Evolutionary conservation across 257 asterid species (phyloP), one percentile per base, ranked within the genome.

Genomic region (Paraleonurus japonicus): DNA sequence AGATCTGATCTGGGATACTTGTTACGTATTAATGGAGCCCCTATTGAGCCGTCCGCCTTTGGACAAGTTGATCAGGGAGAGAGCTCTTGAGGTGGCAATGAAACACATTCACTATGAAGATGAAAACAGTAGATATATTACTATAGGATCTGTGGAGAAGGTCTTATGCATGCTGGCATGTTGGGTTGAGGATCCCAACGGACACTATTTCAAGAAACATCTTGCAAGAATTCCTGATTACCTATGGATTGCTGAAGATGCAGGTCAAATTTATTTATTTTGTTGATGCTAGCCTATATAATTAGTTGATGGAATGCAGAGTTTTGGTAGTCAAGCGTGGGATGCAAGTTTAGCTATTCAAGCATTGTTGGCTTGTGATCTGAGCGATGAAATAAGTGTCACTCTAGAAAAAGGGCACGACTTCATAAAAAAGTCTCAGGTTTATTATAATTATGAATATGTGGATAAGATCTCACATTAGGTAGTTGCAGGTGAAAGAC

Each of bases 31-130:
- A 23, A 62, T 81, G 1, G 87, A 87, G 87, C 93, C 88, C 33
- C 62, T 83, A 4, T 72, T 87, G 77, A 79, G 84, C 62, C 85
- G 88, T 48, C 81, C 88, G 93, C 93, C 93, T 30, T 61, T 87
- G 20, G 78, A 79, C 76, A 87, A 85, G 72, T 47, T 83, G 61
- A n/a, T n/a, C n/a, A 73, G 93, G 69, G 85, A 81, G 47, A 83
- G 76, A 73, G 87, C 90, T 67, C 86, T 22, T 50, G 4, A 50
- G 13, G 87, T 79, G 47, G 81, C 93, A 33, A 86, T 89, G 85
- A 33, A 86, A 37, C 93, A 89, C 81, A 89, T 89, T 26, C 96
- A 86, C 32, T 89, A 86, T 47, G 93, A 89, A 77, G 96, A 86
- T 11, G 96, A 89, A 69, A 85, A 75, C 47, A 86, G 93, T 72